A percentile compares a stretch with the other conserved stretches of the same genome.
Conservation (phyloP, 352 stramenopile genomes). For the Albugo candida region DNA sequence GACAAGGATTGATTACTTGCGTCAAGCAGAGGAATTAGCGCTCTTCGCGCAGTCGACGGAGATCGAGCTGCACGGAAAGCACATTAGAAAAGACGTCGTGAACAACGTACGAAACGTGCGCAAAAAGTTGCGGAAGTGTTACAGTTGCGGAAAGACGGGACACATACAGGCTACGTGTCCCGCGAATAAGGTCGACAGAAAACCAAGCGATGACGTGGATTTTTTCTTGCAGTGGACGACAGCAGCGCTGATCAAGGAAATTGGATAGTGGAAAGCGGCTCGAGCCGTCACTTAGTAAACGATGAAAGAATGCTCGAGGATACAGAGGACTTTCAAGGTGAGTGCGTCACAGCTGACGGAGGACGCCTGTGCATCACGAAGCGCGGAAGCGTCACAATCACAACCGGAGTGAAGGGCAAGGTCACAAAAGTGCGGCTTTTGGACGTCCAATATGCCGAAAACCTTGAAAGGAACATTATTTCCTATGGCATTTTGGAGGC, state of each 20-base stretch:
- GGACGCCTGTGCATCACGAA: background rate
- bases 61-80: background rate
- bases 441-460: background rate
- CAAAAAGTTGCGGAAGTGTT: background rate
- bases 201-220: background rate
- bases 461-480: background rate
- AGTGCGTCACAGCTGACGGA: background rate
- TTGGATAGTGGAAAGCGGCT: background rate
- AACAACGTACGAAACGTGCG: background rate
- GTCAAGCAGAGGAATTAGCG: slow-evolving; percentile 4
- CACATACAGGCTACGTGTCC: background rate
- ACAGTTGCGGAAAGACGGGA: background rate
- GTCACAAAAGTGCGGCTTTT: background rate
- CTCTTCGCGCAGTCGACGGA: background rate
- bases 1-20: background rate
- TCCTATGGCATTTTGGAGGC: background rate
- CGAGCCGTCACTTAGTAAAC: background rate
- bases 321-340: background rate
- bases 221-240: background rate
- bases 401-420: background rate
- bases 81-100: background rate
- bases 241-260: background rate
- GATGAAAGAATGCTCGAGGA: background rate
- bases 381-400: background rate
- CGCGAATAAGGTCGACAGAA: background rate